Evolutionary conservation across 768 basidiomycete species (phyloP), one percentile per base, ranked within the genome.

Genomic region (Trametes villosa): DNA sequence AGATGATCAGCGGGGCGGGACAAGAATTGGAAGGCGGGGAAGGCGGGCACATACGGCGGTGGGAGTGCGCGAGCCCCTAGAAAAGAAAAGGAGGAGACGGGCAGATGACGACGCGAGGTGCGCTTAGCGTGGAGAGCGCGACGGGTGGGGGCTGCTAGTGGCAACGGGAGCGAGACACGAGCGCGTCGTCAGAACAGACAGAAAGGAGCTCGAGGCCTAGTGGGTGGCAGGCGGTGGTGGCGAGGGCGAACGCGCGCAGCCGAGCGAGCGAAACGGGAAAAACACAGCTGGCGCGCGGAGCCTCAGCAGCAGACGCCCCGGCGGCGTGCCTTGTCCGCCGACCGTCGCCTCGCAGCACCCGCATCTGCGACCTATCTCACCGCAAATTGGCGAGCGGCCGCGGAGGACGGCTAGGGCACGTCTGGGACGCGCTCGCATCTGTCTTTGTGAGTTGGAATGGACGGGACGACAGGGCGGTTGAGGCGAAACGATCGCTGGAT

Each of bases 1-100:
- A 20, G 40, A 47, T 45, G 53, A 57, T 61, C 48, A 61, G 60
- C 54, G 30, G 50, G 47, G 40, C 47, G 38, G n/a, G 53, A 52
- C 30, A 52, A 9, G 47, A 26, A 24, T 26, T 11, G 31, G 29
- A 1, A 34, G 5, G 51, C 38, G 27, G 24, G n/a, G 34, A 46
- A 41, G 55, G 26, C 54, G 31, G 41, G 34, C 20, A 33, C 20
- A 38, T 18, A 40, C 20, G 11, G 29, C 31, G 20, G 52, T 13
- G 30, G 36, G n/a, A 34, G 31, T 9, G 12, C 4, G 27, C 15
- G 27, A 45, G 27, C 46, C 46, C 46, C 46, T 48, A 48, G 46
- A 48, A 48, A 29, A 48, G n/a, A n/a, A n/a, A n/a, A n/a, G n/a
- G 46, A 31, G 30, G 46, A 48, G 18, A 31, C 17, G 46, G 46